Evolutionary conservation across 257 asterid genomes (phyloP).

Genomic region (Lantana camara): DNA sequence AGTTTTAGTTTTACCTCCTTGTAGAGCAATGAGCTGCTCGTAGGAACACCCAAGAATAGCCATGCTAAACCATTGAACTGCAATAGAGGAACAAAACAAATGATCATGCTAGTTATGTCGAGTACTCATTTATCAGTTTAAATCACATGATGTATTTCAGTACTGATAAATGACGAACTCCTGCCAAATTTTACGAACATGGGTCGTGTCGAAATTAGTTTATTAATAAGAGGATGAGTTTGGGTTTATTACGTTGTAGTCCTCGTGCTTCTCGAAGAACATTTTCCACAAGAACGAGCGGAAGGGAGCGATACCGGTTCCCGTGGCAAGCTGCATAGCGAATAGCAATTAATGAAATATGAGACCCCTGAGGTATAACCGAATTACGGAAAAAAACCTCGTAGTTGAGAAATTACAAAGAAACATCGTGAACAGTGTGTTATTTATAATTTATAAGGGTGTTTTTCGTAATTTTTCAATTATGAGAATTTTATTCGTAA

Average conservation of each 20-base stretch:
- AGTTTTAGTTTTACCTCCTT: slow-evolving; percentile 72
- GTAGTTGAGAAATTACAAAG: too few relatives aligned
- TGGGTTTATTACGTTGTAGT: slow-evolving; percentile 64
- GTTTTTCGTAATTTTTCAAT: too few relatives aligned
- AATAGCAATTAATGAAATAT: slow-evolving; percentile 20
- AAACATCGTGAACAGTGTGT: too few relatives aligned
- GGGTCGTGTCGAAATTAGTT: neutral
- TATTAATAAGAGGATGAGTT: too few relatives aligned
- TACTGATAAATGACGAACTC: neutral
- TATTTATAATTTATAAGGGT: too few relatives aligned
- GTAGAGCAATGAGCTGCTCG: slow-evolving; percentile 94
- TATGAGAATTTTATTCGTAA: too few relatives aligned
- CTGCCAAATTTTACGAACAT: neutral
- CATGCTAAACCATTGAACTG: slow-evolving; percentile 97
- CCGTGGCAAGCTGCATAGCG: slow-evolving; percentile 78
- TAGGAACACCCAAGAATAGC: slow-evolving; percentile 99
- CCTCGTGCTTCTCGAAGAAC: slow-evolving; percentile 92
- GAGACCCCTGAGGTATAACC: too few relatives aligned
- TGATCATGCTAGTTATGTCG: too few relatives aligned
- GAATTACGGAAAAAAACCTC: too few relatives aligned
- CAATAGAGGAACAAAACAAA: slow-evolving; percentile 27
- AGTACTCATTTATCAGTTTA: slow-evolving; percentile 9
- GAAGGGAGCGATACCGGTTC: slow-evolving; percentile 99
- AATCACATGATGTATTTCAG: neutral
- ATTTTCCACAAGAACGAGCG: slow-evolving; percentile 94